Conservation (phyloP, 1,284 basidiomycete genomes). For the Ganoderma resinaceum region DNA sequence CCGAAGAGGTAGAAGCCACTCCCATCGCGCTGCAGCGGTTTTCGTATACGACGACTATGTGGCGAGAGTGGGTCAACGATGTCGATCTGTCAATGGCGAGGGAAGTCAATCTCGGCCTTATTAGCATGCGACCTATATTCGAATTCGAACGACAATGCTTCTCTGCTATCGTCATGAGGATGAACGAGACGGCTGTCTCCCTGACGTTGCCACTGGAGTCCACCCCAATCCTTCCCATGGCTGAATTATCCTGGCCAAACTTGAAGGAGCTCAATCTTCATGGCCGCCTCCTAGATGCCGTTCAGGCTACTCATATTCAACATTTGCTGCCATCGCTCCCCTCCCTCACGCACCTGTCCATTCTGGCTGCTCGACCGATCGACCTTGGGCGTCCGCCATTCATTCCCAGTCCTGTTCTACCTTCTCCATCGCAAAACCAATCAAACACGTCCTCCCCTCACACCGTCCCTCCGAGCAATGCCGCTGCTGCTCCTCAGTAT, state of each 20-base stretch:
- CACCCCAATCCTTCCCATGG: neutral
- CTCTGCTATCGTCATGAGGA: neutral
- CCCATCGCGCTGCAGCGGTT: neutral
- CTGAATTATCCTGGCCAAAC: neutral
- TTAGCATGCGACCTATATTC: neutral
- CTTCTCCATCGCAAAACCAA: neutral
- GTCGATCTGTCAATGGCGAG: neutral
- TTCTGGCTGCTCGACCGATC: neutral
- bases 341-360: neutral
- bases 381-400: neutral
- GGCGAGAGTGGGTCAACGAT: neutral
- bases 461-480: neutral
- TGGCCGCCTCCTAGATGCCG: neutral
- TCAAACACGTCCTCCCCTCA: neutral
- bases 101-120: neutral
- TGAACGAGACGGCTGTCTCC: neutral
- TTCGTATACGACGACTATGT: neutral
- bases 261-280: neutral
- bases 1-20: neutral
- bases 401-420: neutral
- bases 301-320: neutral
- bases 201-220: neutral
- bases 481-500: neutral
- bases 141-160: neutral
- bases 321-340: neutral